Evolutionary conservation across 345 rosid genomes (phyloP).

Genomic region (Eucalyptus pauciflora): DNA sequence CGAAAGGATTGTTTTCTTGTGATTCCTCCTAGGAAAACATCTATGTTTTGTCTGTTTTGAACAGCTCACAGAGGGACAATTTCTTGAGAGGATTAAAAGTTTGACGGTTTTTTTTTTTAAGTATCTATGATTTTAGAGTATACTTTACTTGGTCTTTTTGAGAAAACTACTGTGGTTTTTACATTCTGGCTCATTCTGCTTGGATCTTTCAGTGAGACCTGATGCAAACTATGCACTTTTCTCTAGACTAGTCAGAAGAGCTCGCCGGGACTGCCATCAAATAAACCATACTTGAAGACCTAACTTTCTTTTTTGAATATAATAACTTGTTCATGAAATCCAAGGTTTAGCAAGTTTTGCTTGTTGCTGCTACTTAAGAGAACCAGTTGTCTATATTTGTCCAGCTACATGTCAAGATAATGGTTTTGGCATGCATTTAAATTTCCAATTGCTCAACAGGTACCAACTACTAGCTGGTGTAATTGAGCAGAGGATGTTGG

Average conservation of each 20-base stretch:
- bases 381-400: not conserved
- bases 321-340: not conserved
- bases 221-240: not conserved
- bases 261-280: not conserved
- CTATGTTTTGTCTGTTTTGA: not conserved
- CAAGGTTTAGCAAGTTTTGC: not conserved
- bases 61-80: not conserved
- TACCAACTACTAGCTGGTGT: conserved; percentile 73
- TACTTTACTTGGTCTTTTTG: not conserved
- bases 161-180: not conserved
- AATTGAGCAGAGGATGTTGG: conserved; percentile 58
- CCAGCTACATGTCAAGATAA: not conserved
- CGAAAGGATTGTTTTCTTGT: not conserved
- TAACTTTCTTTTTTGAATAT: not conserved
- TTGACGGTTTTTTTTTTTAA: not conserved
- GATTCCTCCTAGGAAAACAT: not conserved
- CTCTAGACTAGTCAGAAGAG: not conserved
- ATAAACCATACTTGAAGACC: not conserved
- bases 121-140: not conserved
- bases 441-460: conserved; percentile 11
- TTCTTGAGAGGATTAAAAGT: not conserved
- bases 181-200: not conserved
- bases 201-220: not conserved
- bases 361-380: not conserved
- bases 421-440: not conserved